Base-by-base conservation (phyloP, 2,329 filamentous ascomycete species). In the Xenoacremonium recifei region DNA sequence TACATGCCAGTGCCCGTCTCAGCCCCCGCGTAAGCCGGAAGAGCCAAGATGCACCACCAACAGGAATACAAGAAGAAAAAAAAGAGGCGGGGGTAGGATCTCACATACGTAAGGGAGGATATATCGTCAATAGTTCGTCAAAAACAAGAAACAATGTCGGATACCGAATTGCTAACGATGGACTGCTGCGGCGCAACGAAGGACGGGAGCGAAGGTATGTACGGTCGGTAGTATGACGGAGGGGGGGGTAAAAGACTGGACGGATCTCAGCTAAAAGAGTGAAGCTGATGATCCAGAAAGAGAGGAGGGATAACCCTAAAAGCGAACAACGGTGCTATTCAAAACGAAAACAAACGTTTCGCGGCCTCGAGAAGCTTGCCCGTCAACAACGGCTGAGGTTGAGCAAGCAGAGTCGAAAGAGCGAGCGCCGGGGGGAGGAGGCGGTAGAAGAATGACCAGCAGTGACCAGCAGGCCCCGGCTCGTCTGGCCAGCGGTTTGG, bases 191-290 rank as follows among this genome's bases (percentile, higher is more conserved):
- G n/a, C n/a, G n/a, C n/a, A n/a, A n/a, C 35, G 49, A 41, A 54
- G 35, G 42, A 50, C 54, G 50, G 47, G 49, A 48, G 23, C 27
- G 25, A 42, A 37, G 21, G 36, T 34, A 36, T 42, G 27, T 33
- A 35, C 30, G n/a, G 37, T 6, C n/a, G 16, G 7, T 34, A 7
- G n/a, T 29, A 6, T n/a, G 25, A 16, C 5, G 37, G 6, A 21
- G 17, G 37, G 20, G 11, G 41, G 41, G 47, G 47, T 39, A 53
- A 59, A 59, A 56, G 59, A 69, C 60, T 60, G 67, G 63, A 69
- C 62, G 63, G 63, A 59, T 55, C 50, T 55, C 59, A 62, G 62
- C 64, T 68, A 51, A 70, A 64, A 62, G 67, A 70, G 61, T 70
- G 67, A 69, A 69, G 65, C 64, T 60, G 65, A 62, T 50, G 54